Evolutionary conservation across 208 protist genomes (phyloP).

Genomic region (Crithidia brevicula): DNA sequence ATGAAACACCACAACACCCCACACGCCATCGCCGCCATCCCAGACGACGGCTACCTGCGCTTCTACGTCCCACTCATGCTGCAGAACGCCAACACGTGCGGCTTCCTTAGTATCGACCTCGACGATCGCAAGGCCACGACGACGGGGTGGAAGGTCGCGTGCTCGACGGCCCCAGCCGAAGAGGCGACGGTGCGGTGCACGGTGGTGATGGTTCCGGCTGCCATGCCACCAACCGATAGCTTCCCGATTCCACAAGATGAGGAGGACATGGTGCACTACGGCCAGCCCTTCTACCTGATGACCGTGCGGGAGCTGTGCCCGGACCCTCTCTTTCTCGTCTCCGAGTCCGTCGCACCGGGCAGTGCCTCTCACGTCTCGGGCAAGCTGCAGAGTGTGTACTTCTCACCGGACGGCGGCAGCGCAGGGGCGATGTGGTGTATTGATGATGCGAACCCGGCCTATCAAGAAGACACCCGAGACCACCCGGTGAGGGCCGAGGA

Average conservation of each 20-base stretch:
- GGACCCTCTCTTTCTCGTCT: conserved; percentile 78
- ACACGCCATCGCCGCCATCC: conserved; percentile 46
- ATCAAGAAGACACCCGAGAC: conserved; percentile 88
- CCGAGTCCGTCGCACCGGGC: conserved; percentile 62
- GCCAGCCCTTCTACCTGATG: conserved; percentile 88
- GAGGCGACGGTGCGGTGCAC: conserved; percentile 76
- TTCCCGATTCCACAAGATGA: conserved; percentile 76
- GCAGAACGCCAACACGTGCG: conserved; percentile 77
- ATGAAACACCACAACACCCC: conserved; percentile 84
- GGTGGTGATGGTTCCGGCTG: conserved; percentile 71
- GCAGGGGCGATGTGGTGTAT: conserved; percentile 75
- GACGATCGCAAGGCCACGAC: conserved; percentile 60
- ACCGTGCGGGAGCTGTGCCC: conserved; percentile 71
- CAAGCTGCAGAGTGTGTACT: conserved; percentile 82
- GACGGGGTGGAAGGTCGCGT: conserved; percentile 74
- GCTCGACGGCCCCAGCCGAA: conserved; percentile 53
- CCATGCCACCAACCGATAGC: conserved; percentile 69
- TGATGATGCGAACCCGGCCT: conserved; percentile 77
- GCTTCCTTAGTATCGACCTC: conserved; percentile 84
- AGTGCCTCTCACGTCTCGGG: conserved; percentile 70
- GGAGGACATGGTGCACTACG: conserved; percentile 89
- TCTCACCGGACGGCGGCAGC: conserved; percentile 77
- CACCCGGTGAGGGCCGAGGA: conserved; percentile 73
- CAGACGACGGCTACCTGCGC: conserved; percentile 68
- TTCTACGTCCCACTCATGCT: conserved; percentile 85